Evolutionary conservation across 805 yeast species (phyloP).

Genomic region (Starmerella floris): DNA sequence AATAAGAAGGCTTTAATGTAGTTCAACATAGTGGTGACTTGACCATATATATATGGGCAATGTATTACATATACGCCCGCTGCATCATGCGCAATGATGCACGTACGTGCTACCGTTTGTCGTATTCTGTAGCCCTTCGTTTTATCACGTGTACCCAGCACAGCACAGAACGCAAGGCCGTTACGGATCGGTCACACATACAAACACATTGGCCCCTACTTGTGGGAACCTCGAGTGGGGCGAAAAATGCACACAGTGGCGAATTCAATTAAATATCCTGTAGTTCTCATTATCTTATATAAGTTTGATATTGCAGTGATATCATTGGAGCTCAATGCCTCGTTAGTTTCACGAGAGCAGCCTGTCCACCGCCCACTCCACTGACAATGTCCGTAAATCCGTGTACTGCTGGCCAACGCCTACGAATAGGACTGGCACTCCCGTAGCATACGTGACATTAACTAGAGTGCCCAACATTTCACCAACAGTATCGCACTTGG

Average conservation of each 20-base stretch:
- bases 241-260: too few relatives aligned
- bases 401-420: constrained; percentile 97
- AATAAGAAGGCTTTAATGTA: constrained; percentile 7
- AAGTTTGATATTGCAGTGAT: too few relatives aligned
- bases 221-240: too few relatives aligned
- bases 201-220: too few relatives aligned
- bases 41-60: not conserved
- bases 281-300: too few relatives aligned
- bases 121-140: not conserved
- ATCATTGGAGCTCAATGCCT: too few relatives aligned
- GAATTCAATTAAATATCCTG: too few relatives aligned
- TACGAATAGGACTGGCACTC: constrained; percentile 86
- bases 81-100: not conserved
- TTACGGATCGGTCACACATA: too few relatives aligned
- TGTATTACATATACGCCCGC: not conserved
- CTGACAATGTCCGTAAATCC: constrained; percentile 77
- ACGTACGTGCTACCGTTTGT: too few relatives aligned
- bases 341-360: constrained; percentile 57
- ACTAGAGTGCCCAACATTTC: constrained; percentile 94
- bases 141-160: too few relatives aligned
- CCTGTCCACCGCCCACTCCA: constrained; percentile 82
- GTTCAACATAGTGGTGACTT: not conserved
- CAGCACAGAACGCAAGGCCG: too few relatives aligned
- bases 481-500: constrained; percentile 95
- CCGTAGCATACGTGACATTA: constrained; percentile 92